Base-by-base conservation (phyloP, 1,284 basidiomycete genomes). In the Dichomitus squalens region DNA sequence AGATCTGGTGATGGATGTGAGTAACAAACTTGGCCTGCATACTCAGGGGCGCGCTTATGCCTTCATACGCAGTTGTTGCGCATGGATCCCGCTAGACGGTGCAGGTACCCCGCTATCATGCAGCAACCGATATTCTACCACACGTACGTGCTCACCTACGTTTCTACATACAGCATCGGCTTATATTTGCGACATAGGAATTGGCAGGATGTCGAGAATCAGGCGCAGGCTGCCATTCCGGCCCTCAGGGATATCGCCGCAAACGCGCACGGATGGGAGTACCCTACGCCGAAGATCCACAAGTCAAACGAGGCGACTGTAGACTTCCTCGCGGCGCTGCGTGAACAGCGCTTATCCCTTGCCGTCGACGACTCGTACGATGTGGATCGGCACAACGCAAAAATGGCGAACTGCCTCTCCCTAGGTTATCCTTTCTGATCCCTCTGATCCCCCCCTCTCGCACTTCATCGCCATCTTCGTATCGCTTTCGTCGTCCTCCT, bases 351-450 rank as follows among this genome's bases (percentile, higher is more conserved):
- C 12, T 20, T 59, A 2, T 47, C 52, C 14, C 56, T 63, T 5
- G 34, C 33, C 0, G 33, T 58, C 12, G 55, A 63, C 44, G 53
- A 60, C 25, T 58, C 58, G 11, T 63, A 47, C 56, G 49, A 59
- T 35, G 55, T 60, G 4, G 39, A 52, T 7, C 31, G 36, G n/a
- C 55, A 63, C 7, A 36, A 51, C 7, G 48, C 50, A 3, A 8
- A 21, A 7, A 35, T 59, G 39, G n/a, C 2, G 9, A 7, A 7
- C 1, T 21, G 23, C 4, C 48, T 49, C 7, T 44, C 25, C 25
- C n/a, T n/a, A n/a, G n/a, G n/a, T n/a, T n/a, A n/a, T n/a, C n/a
- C n/a, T n/a, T n/a, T n/a, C n/a, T n/a, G n/a, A n/a, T n/a, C n/a
- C n/a, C n/a, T n/a, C n/a, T n/a, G n/a, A n/a, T n/a, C n/a, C n/a